Evolutionary conservation across 106 monocot genomes (phyloP), one percentile per base, ranked within the genome.

Genomic region (Allium cepa): DNA sequence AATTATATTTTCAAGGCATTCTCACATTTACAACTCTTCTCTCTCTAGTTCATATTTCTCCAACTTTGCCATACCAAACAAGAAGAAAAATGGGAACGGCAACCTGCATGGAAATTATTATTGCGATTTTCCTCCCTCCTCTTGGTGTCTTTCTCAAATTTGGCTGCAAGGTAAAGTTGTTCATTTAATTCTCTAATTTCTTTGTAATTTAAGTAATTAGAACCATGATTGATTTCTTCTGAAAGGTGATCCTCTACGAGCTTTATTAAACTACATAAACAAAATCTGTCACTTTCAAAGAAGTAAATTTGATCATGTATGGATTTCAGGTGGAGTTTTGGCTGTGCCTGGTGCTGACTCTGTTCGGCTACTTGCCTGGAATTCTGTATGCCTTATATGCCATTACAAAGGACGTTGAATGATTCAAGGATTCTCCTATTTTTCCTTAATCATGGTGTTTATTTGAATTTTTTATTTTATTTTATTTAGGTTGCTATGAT

Each of bases 131-230:
- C 63, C 51, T 72, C 14, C 72, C 72, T 63, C 72, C 72, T 8
- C 63, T 72, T 3, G 72, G 72, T 4, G 63, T 72, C 27, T 72
- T 72, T 53, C 63, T 72, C 62, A 72, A 63, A 28, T 72, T 72
- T 47, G 63, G 63, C 0, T 72, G 72, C 63, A 72, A 72, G 72
- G 72, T 72, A n/a, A 0, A 26, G 0, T 22, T 8, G 0, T 9
- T 45, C 3, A 15, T 36, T 36, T 36, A 36, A 36, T 36, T 36
- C 36, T 36, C 3, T 1, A 3, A 36, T 36, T 36, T 36, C 0
- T 36, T 1, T 5, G 4, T 36, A 36, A 36, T 36, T 5, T 5
- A 36, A 36, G 36, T 4, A 36, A 5, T 36, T 36, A 36, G 36
- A 36, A 36, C 4, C 36, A 36, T 36, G 10, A 27, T 4, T 27